Conservation (phyloP, 306 rosid species). For the Trifolium dubium region DNA sequence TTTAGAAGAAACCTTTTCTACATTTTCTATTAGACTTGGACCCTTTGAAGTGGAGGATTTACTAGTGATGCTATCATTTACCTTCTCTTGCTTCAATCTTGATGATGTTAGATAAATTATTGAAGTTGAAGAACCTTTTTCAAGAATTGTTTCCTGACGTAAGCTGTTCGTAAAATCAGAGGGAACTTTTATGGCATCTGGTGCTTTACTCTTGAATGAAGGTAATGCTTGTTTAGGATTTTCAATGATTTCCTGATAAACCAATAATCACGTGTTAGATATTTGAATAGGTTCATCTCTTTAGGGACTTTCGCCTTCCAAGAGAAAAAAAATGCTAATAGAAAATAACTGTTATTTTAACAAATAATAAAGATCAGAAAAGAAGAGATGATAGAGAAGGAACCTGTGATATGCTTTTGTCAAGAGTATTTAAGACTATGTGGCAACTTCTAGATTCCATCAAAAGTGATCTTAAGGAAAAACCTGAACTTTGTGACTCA, state of each 20-base stretch:
- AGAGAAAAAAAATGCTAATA: background rate
- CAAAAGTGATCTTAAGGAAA: background rate
- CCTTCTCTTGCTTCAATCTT: too few relatives aligned
- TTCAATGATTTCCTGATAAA: background rate
- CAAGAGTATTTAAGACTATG: background rate
- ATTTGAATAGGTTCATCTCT: background rate
- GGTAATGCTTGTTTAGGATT: background rate
- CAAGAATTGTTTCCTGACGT: background rate
- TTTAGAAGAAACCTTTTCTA: background rate
- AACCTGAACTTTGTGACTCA: background rate
- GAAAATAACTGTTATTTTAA: background rate
- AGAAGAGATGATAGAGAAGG: background rate
- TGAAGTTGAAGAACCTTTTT: background rate
- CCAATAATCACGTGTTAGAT: background rate
- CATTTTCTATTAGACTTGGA: too few relatives aligned
- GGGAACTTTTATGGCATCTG: background rate
- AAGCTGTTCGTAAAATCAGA: background rate
- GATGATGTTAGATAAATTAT: too few relatives aligned
- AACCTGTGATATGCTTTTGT: slow-evolving; percentile 27
- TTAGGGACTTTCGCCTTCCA: background rate
- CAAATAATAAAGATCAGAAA: background rate
- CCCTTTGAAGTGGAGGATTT: too few relatives aligned
- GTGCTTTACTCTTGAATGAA: background rate
- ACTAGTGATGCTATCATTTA: too few relatives aligned
- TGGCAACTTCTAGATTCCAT: background rate